These are phyloP conservation scores for Asterochloris sp. DNA, from an alignment of 139 green algal genomes.

Conservation along the genomic window DNA sequence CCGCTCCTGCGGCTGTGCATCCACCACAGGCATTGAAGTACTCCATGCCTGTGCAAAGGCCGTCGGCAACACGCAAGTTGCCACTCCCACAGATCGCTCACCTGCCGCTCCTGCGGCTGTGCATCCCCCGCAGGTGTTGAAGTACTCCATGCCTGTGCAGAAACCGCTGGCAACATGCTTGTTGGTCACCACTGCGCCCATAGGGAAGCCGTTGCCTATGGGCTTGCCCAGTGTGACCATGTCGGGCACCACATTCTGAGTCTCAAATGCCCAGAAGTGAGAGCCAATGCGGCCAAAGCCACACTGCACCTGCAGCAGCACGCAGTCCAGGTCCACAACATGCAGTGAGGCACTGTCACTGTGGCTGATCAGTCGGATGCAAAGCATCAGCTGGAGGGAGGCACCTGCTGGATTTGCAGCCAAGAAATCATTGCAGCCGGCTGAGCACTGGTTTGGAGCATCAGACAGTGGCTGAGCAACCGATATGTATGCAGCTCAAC, in stretches of 20 bases:
- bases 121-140: conserved; percentile 54
- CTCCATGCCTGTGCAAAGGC: conserved; percentile 59
- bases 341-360: no score
- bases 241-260: conserved; percentile 57
- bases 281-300: conserved; percentile 63
- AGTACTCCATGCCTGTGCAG: conserved; percentile 65
- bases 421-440: no score
- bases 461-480: no score
- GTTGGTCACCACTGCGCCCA: conserved; percentile 53
- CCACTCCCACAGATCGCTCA: background rate
- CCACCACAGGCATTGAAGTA: conserved; percentile 64
- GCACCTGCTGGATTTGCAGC: no score
- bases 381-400: no score
- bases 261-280: conserved; percentile 65
- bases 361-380: no score
- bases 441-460: no score
- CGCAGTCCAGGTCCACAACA: background rate
- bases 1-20: conserved; percentile 38
- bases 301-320: conserved; percentile 45
- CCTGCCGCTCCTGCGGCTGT: conserved; percentile 34
- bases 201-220: conserved; percentile 73
- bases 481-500: no score
- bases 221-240: conserved; percentile 72
- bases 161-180: conserved; percentile 45
- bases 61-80: conserved; percentile 33